Conservation (phyloP, 345 rosid genomes). For the Salix suchowensis region DNA sequence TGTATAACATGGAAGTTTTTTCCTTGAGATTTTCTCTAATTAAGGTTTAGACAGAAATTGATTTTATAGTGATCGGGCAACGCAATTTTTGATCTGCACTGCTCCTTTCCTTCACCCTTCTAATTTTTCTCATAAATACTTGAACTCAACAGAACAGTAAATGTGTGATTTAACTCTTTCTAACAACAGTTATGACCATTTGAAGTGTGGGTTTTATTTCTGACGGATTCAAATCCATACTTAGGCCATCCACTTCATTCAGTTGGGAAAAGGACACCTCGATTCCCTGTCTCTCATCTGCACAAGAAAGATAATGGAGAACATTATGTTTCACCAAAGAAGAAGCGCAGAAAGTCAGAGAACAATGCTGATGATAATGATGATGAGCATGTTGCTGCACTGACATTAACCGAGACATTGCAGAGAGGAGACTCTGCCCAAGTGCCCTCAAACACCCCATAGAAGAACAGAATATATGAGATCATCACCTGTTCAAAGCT, state of each 20-base stretch:
- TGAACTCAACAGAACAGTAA: neutral
- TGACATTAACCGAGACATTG: conserved; percentile 65
- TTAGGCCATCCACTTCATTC: conserved; percentile 71
- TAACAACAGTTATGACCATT: neutral
- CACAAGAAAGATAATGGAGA: conserved; percentile 40
- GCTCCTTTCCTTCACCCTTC: neutral
- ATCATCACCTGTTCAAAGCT: conserved; percentile 53
- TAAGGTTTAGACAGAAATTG: neutral
- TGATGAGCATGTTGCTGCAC: conserved; percentile 65
- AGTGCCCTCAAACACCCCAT: conserved; percentile 46
- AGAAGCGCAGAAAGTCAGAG: conserved; percentile 46
- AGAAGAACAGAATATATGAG: conserved; percentile 37
- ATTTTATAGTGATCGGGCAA: neutral
- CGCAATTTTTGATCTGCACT: neutral
- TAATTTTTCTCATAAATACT: neutral
- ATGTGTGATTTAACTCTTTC: neutral
- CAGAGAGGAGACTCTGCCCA: conserved; percentile 62
- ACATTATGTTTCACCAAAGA: conserved; percentile 38
- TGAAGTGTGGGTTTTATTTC: conserved; percentile 6
- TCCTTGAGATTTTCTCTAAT: neutral
- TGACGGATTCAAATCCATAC: conserved; percentile 21
- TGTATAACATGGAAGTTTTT: neutral
- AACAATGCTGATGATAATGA: conserved; percentile 52
- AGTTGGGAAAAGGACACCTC: conserved; percentile 95
- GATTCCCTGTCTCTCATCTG: conserved; percentile 65